Evolutionary conservation across 2,329 filamentous ascomycete genomes (phyloP).

Genomic region (Cercospora sp.): DNA sequence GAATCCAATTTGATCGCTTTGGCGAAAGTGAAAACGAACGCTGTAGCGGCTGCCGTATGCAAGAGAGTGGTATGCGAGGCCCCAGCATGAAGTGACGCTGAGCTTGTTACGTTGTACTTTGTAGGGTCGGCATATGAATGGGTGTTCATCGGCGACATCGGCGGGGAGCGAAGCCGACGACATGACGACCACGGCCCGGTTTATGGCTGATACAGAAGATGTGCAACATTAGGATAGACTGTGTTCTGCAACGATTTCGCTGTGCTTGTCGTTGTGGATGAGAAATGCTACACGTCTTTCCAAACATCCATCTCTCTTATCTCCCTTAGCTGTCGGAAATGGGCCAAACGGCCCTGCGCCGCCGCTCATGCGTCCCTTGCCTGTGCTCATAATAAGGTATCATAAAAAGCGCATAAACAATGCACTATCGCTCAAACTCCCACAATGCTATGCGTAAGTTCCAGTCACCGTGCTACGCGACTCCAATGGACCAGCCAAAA

Average conservation of each 20-base stretch:
- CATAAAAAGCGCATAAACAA: background rate
- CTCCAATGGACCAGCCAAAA: background rate
- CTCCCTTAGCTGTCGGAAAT: background rate
- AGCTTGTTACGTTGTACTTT: background rate
- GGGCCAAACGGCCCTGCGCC: background rate
- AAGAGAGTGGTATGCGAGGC: background rate
- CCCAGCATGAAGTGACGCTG: background rate
- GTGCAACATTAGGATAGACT: background rate
- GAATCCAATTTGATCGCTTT: background rate
- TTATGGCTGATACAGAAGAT: background rate
- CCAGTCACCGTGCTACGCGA: background rate
- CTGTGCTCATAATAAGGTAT: conserved; percentile 4
- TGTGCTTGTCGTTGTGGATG: background rate
- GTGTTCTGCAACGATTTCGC: background rate
- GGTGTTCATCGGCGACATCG: background rate
- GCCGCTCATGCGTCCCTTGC: background rate
- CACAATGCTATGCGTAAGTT: background rate
- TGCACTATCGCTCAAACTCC: conserved; percentile 1
- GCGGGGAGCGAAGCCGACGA: background rate
- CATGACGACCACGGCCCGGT: background rate
- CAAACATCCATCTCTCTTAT: background rate
- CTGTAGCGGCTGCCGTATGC: background rate
- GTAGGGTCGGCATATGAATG: background rate
- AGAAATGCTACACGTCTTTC: background rate
- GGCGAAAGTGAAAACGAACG: background rate